These are phyloP conservation scores for Geotrichum cucujoidarum DNA, from an alignment of 1,139 yeast genomes.

Conservation along the genomic window DNA sequence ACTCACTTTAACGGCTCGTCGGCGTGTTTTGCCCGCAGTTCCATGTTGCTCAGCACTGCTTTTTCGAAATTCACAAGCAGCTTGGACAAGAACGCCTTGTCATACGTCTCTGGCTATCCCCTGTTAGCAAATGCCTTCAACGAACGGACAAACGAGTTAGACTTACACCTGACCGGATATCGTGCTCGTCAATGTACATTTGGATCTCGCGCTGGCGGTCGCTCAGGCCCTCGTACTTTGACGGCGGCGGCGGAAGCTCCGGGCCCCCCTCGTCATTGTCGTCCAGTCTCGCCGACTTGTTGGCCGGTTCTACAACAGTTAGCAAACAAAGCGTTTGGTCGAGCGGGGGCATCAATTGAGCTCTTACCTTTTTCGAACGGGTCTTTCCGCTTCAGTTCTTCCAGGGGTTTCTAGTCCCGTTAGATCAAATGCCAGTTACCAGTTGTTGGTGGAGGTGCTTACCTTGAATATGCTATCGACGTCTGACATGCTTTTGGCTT, in stretches of 20 bases:
- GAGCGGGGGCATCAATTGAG: too few species aligned
- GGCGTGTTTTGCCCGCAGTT: constrained; percentile 31
- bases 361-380: neutral
- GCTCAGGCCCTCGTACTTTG: neutral
- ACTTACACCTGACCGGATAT: constrained; percentile 5
- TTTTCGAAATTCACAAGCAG: constrained; percentile 28
- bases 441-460: neutral
- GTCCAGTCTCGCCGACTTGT: neutral
- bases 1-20: constrained; percentile 36
- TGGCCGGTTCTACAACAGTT: neutral
- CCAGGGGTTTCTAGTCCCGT: neutral
- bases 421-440: neutral
- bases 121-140: neutral
- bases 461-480: constrained; percentile 23
- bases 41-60: constrained; percentile 31
- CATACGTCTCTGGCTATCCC: constrained; percentile 21
- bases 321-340: too few species aligned
- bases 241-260: neutral
- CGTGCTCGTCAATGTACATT: constrained; percentile 18
- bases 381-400: constrained; percentile 5
- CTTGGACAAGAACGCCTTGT: constrained; percentile 28
- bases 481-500: constrained; percentile 10
- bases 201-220: constrained; percentile 15
- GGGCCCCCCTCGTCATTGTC: neutral
- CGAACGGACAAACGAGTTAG: neutral